Evolutionary conservation across 768 basidiomycete genomes (phyloP), one percentile per base, ranked within the genome.

Genomic region (Pulveroboletus sp.): DNA sequence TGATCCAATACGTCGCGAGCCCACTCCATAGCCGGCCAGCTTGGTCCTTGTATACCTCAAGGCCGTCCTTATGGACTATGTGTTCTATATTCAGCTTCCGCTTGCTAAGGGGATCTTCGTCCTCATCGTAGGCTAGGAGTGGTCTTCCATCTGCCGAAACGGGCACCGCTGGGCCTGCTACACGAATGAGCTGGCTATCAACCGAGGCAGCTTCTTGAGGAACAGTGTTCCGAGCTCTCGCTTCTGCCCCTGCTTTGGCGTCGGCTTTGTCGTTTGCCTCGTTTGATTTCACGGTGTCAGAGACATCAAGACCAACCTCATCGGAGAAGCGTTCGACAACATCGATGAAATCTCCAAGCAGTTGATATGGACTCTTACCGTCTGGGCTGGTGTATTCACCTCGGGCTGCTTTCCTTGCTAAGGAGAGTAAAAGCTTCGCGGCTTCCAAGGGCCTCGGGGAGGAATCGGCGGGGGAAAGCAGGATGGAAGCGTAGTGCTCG

Each of bases 1-100:
- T 96, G 68, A 94, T 94, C 95, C 95, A 99, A 64, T 95, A 98
- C 0, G 94, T 97, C 1, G 94, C 94, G 27, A 98, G 70, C 1
- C 95, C 96, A 6, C 92, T 88, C 95, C 94, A 99, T 27, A 99
- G 70, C 43, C 91, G 82, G 10, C 96, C 96, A 2, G 94, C 92
- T 70, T 99, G 96, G 65, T 99, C 96, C 65, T 92, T 93, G 70
- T 97, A 98, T 15, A 94, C 74, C 2, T 75, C 76, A 24, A 99
- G 74, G 14, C 96, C 96, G 57, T 98, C 93, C 54, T 83, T 81
- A 27, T 79, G 79, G 36, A 99, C 78, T 51, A 99, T 86, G 33
- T 74, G 71, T 60, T 95, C 94, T 50, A 99, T 83, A 61, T 98
- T 90, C 49, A 98, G 76, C 62, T 80, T 86, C 21, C 76, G 74